Base-by-base conservation (phyloP, 345 rosid genomes). In the Salix udensis region DNA sequence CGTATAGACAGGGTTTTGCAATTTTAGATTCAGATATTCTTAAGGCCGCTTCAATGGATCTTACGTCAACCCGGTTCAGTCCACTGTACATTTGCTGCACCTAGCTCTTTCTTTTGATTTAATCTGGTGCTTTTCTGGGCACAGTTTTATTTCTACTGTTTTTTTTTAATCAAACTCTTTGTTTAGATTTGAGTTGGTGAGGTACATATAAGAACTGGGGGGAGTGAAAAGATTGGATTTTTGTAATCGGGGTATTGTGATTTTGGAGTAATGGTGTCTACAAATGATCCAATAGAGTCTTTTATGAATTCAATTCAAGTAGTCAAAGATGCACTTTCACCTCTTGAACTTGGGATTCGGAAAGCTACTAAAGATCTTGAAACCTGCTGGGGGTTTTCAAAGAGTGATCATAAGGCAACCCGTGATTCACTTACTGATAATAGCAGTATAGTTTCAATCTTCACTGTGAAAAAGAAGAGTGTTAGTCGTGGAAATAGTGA, bases 361-460 rank as follows among this genome's bases (percentile, higher is more conserved):
- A 91, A 84, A 75, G 94, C 92, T 6, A 92, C 94, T 1, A 87
- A 77, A 73, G 97, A 91, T 81, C 70, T 93, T 68, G 96, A 91
- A 78, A 78, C 68, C 65, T 85, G 93, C 24, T 89, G 92, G 93
- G 82, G 80, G 24, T 82, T 75, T 46, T 71, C 77, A 39, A 79
- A 69, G 52, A 89, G 73, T 73, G 23, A 37, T 69, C 40, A 39
- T n/a, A 87, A 82, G 78, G 84, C 80, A 24, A 78, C 77, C 72
- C 78, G 78, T 70, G 76, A 82, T 30, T 83, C n/a, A 68, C 55
- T 19, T 46, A 62, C 39, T 83, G 34, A 52, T 18, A 8, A 39
- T 37, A 68, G 76, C 28, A 62, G 76, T 42, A 85, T 80, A 73
- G 66, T 76, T 68, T 85, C 74, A 78, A 82, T 81, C 68, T 79